Evolutionary conservation across 345 rosid genomes (phyloP).

Genomic region (Hirschfeldia incana): DNA sequence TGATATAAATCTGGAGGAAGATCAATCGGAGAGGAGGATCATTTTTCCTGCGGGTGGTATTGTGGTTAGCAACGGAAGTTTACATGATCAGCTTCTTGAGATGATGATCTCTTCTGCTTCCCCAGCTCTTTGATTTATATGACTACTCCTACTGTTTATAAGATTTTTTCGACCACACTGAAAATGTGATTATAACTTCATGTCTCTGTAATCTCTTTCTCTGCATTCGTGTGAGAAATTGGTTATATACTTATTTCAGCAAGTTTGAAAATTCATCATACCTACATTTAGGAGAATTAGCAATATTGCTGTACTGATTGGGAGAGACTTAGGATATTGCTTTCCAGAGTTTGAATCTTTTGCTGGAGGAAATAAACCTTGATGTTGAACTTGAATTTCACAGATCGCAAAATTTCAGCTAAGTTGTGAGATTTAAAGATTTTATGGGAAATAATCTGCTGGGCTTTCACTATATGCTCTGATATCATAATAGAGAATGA

Average conservation of each 20-base stretch:
- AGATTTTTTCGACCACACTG: not conserved
- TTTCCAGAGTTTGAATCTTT: not conserved
- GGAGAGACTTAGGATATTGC: not conserved
- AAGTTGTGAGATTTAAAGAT: too few species aligned
- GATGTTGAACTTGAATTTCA: not conserved
- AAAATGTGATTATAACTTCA: not conserved
- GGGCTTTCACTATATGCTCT: too few species aligned
- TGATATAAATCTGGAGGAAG: slow-evolving; percentile 55
- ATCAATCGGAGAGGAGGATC: slow-evolving; percentile 57
- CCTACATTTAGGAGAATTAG: not conserved
- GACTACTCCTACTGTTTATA: not conserved
- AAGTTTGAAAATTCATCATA: not conserved
- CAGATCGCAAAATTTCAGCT: not conserved
- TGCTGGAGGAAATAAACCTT: not conserved
- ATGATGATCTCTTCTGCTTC: slow-evolving; percentile 45
- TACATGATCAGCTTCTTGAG: slow-evolving; percentile 56
- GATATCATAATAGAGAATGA: too few species aligned
- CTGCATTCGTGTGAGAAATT: not conserved
- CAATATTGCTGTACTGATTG: not conserved
- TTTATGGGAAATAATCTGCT: too few species aligned
- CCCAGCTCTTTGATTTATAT: slow-evolving; percentile 21
- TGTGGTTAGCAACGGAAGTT: slow-evolving; percentile 58
- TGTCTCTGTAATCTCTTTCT: not conserved
- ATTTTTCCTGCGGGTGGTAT: slow-evolving; percentile 63
- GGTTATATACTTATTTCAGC: not conserved